phyloP scores from a whole-genome alignment of 2,329 filamentous ascomycete genomes.

The Didymella keratinophila region DNA sequence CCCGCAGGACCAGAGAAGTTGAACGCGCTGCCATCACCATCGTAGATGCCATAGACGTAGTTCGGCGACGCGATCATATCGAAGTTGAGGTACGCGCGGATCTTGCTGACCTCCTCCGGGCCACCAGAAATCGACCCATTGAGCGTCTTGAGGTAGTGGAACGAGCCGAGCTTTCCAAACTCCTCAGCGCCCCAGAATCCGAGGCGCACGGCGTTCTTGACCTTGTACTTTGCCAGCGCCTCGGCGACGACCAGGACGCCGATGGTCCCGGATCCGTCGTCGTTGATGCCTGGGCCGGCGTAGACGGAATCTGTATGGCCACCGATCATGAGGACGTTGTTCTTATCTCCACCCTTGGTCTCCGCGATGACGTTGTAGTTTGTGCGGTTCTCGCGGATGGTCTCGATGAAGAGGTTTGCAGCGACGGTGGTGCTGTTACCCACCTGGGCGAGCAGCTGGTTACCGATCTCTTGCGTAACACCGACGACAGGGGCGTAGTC shows the following conservation, averaged over 20 bases:
- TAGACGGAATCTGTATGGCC: constrained; percentile 54
- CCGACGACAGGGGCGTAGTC: constrained; percentile 73
- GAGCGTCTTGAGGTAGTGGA: constrained; percentile 50
- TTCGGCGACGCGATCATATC: constrained; percentile 54
- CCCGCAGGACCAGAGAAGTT: constrained; percentile 50
- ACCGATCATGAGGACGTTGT: constrained; percentile 52
- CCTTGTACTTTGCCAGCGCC: constrained; percentile 50
- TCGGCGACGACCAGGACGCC: constrained; percentile 51
- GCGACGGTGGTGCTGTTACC: constrained; percentile 49
- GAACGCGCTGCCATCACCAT: constrained; percentile 50
- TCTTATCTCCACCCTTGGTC: constrained; percentile 51
- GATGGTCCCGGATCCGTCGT: constrained; percentile 53
- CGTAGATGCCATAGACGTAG: constrained; percentile 52
- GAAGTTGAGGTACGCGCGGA: constrained; percentile 55
- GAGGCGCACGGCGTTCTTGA: constrained; percentile 53
- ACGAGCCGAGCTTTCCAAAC: constrained; percentile 51
- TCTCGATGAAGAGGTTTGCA: constrained; percentile 51
- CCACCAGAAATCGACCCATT: constrained; percentile 43
- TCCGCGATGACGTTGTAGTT: constrained; percentile 53
- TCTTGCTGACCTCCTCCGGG: constrained; percentile 45
- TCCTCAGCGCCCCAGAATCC: constrained; percentile 54
- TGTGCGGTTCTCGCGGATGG: constrained; percentile 56
- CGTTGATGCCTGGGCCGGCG: constrained; percentile 54
- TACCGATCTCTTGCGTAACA: constrained; percentile 66
- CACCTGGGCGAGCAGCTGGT: constrained; percentile 63